Evolutionary conservation across 148 eudicot genomes (phyloP).

Genomic region (Hydrangea macrophylla): DNA sequence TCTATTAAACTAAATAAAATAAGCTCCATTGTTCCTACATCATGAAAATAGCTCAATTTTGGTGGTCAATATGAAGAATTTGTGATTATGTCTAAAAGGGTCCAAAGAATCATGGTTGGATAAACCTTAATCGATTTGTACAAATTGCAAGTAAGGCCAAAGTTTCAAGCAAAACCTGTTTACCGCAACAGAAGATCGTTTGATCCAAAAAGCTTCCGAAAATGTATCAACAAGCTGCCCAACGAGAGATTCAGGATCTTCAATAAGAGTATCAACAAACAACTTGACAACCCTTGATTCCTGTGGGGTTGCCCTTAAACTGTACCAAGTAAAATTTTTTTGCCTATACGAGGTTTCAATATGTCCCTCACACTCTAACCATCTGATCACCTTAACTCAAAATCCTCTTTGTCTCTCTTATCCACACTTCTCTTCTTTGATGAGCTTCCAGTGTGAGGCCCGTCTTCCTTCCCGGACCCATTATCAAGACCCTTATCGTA

Average conservation of each 20-base stretch:
- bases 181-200: slow-evolving; percentile 40
- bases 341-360: slow-evolving; percentile 67
- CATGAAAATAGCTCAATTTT: slow-evolving; percentile 6
- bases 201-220: slow-evolving; percentile 53
- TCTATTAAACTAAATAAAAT: not conserved
- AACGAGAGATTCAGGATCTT: slow-evolving; percentile 67
- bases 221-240: slow-evolving; percentile 83
- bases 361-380: slow-evolving; percentile 74
- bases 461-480: slow-evolving; percentile 37
- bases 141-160: slow-evolving; percentile 47
- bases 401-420: slow-evolving; percentile 43
- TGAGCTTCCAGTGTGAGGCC: slow-evolving; percentile 35
- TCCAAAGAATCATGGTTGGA: not conserved
- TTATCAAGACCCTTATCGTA: slow-evolving; percentile 26
- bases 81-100: not conserved
- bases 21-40: not conserved
- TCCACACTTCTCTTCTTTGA: slow-evolving; percentile 46
- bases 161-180: slow-evolving; percentile 75
- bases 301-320: slow-evolving; percentile 70
- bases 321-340: slow-evolving; percentile 84
- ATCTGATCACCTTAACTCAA: slow-evolving; percentile 62
- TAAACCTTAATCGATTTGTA: not conserved
- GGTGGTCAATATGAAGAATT: not conserved
- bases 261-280: slow-evolving; percentile 58
- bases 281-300: slow-evolving; percentile 72